These are phyloP conservation scores for Oemleria cerasiformis DNA, from an alignment of 306 rosid genomes.

Conservation along the genomic window DNA sequence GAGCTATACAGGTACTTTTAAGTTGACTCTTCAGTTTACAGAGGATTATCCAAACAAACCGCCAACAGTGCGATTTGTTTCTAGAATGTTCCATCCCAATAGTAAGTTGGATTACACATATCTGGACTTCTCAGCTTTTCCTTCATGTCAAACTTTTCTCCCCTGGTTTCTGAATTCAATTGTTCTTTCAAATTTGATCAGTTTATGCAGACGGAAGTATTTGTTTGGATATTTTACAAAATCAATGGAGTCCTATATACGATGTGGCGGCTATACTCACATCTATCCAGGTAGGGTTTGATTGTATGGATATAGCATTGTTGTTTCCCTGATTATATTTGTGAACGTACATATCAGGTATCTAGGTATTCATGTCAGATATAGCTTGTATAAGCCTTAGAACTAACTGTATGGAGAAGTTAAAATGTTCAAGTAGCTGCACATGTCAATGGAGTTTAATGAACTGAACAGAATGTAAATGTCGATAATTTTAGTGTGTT, in stretches of 20 bases:
- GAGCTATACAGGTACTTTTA: constrained; percentile 68
- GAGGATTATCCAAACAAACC: constrained; percentile 97
- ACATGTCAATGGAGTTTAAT: background rate
- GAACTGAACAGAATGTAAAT: background rate
- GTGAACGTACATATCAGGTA: background rate
- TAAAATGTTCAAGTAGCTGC: background rate
- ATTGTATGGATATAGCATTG: background rate
- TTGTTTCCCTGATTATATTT: background rate
- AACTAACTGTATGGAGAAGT: background rate
- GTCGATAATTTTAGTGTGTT: background rate
- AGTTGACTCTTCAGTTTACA: constrained; percentile 77
- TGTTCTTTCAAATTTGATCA: constrained; percentile 30
- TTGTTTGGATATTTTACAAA: constrained; percentile 93
- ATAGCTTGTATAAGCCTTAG: background rate
- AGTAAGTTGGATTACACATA: constrained; percentile 50
- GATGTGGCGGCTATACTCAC: constrained; percentile 98
- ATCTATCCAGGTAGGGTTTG: constrained; percentile 76
- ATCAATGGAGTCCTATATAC: constrained; percentile 97
- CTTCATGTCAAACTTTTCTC: background rate
- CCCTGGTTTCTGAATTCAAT: constrained; percentile 1
- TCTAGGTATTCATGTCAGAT: background rate
- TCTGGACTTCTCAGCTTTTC: background rate
- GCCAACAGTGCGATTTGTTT: constrained; percentile 84
- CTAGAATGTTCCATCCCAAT: constrained; percentile 91
- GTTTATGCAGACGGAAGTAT: constrained; percentile 99